Evolutionary conservation across 2,329 filamentous ascomycete species (phyloP).

Genomic region (Aspergillus ochraceoroseus): DNA sequence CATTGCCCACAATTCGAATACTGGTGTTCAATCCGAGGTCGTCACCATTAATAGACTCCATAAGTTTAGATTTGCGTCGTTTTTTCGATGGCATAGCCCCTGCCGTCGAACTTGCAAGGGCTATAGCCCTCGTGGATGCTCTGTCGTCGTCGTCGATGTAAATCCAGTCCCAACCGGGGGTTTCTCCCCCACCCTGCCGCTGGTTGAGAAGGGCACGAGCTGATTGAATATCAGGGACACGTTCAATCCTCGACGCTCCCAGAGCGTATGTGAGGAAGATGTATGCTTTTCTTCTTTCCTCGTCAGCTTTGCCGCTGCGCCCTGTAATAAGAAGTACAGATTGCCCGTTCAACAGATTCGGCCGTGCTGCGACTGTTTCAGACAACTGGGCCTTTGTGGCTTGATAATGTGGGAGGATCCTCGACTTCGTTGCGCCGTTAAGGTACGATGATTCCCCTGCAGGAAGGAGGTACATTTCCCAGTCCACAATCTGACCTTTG

Average conservation of each 20-base stretch:
- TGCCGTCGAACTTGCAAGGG: slow-evolving; percentile 19
- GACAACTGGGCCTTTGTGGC: slow-evolving; percentile 53
- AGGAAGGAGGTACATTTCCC: slow-evolving; percentile 76
- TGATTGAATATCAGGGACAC: slow-evolving; percentile 61
- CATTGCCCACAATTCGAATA: slow-evolving; percentile 69
- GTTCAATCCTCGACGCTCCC: slow-evolving; percentile 62
- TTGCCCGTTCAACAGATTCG: slow-evolving; percentile 59
- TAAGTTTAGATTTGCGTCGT: slow-evolving; percentile 38
- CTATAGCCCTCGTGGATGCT: slow-evolving; percentile 50
- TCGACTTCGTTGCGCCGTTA: slow-evolving; percentile 69
- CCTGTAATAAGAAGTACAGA: slow-evolving; percentile 68
- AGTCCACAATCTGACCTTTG: slow-evolving; percentile 60
- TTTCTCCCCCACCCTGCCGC: slow-evolving; percentile 43
- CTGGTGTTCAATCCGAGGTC: slow-evolving; percentile 42
- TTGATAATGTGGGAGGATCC: slow-evolving; percentile 60
- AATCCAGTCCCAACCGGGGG: slow-evolving; percentile 63
- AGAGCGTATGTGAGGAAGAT: slow-evolving; percentile 75
- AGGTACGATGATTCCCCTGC: slow-evolving; percentile 76
- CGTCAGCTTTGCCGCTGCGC: slow-evolving; percentile 55
- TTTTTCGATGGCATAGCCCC: slow-evolving; percentile 41
- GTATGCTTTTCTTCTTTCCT: slow-evolving; percentile 65
- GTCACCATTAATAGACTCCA: slow-evolving; percentile 25
- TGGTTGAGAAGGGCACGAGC: slow-evolving; percentile 58
- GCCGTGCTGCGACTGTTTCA: slow-evolving; percentile 56
- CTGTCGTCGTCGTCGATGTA: slow-evolving; percentile 66